Percentiles rank a stretch among this genome's conserved stretches.
phyloP scores from a whole-genome alignment of 2,329 filamentous ascomycete genomes.

The Sphaerulina musiva region DNA sequence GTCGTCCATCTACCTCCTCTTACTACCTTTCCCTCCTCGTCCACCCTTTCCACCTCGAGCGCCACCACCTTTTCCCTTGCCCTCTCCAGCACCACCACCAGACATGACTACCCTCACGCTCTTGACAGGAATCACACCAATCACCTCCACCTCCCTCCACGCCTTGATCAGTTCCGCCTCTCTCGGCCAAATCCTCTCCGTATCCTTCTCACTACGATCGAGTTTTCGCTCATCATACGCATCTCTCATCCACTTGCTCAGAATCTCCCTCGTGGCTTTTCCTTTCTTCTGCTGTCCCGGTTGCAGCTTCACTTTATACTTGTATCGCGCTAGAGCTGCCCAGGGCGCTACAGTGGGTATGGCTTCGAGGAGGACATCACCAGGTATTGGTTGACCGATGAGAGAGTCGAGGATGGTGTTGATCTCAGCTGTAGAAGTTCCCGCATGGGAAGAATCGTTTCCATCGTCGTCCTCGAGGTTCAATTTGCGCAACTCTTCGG shows the following conservation, averaged over 20 bases:
- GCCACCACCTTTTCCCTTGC: constrained; percentile 31
- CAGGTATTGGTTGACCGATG: constrained; percentile 68
- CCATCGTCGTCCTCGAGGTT: constrained; percentile 52
- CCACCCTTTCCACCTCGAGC: constrained; percentile 24
- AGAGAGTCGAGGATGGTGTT: constrained; percentile 60
- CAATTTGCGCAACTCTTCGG: constrained; percentile 60
- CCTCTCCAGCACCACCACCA: constrained; percentile 39
- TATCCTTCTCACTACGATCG: constrained; percentile 45
- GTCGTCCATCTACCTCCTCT: constrained; percentile 5
- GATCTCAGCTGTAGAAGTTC: constrained; percentile 34
- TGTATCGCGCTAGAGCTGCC: constrained; percentile 61
- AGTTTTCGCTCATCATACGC: constrained; percentile 45
- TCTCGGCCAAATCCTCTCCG: constrained; percentile 73
- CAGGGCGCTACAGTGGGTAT: constrained; percentile 59
- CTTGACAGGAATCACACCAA: constrained; percentile 72
- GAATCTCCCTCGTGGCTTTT: constrained; percentile 83
- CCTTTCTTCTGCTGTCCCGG: constrained; percentile 87
- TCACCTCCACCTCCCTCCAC: constrained; percentile 73
- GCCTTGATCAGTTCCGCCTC: constrained; percentile 79
- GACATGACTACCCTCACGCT: constrained; percentile 74
- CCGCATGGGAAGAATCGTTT: constrained; percentile 25
- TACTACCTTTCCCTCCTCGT: constrained; percentile 20
- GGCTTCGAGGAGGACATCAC: constrained; percentile 71
- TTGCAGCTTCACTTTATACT: constrained; percentile 94
- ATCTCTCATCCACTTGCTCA: constrained; percentile 71